These are phyloP conservation scores for Protea cynaroides DNA, from an alignment of 164 flowering plant genomes.

Conservation along the genomic window DNA sequence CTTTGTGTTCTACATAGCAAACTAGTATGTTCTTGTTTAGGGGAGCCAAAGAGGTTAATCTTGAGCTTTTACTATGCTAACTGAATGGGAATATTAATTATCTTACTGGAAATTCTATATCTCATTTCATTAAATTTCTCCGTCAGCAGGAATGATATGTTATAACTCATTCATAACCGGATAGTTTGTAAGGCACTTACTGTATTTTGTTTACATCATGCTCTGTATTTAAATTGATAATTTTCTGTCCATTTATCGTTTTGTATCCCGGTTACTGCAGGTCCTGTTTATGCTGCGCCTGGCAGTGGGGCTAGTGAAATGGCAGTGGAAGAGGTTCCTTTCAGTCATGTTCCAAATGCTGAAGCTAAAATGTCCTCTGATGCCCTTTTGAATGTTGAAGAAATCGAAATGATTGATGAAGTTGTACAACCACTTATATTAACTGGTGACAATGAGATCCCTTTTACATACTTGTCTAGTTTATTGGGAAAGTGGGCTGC, in stretches of 20 bases:
- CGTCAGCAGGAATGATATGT: no score
- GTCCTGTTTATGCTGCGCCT: conserved; percentile 2
- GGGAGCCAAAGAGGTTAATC: no score
- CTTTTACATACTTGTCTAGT: conserved; percentile 80
- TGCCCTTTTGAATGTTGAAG: conserved; percentile 21
- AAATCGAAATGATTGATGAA: conserved; percentile 31
- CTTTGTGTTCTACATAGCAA: not conserved
- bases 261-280: not conserved
- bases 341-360: conserved; percentile 13
- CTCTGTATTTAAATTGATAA: conserved; percentile 3
- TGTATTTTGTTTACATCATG: no score
- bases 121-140: no score
- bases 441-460: conserved; percentile 47
- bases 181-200: no score
- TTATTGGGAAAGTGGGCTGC: conserved; percentile 56
- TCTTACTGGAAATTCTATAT: no score
- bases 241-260: not conserved
- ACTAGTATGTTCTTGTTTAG: no score
- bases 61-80: no score
- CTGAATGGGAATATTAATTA: no score
- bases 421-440: conserved; percentile 39
- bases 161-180: no score
- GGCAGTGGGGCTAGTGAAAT: conserved; percentile 16
- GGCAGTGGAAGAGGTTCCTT: conserved; percentile 18
- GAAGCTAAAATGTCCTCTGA: conserved; percentile 12